Evolutionary conservation across 208 protist species (phyloP), one percentile per base, ranked within the genome.

Genomic region (Hexamita inflata): DNA sequence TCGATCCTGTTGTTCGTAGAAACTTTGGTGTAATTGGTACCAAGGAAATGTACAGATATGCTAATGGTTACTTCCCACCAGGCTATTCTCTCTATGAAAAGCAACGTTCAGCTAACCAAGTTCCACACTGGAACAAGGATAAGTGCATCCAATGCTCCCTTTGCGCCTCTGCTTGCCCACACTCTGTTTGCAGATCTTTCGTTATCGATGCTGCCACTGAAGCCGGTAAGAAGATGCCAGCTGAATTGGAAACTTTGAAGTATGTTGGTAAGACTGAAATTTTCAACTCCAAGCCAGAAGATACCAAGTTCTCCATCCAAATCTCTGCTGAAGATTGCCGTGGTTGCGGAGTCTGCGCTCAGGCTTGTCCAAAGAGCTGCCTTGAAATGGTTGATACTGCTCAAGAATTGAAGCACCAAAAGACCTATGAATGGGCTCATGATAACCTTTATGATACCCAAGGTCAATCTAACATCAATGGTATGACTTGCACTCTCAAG

Each of bases 111-210:
- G 83, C 84, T 34, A 29, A 45, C 24, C 35, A 67, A 39, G 58
- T 89, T 64, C 85, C 87, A 28, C 29, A 30, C 0, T 90, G 87
- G 84, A 73, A 86, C 29, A 53, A 70, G 39, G 73, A 86, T 58
- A 86, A 83, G 30, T 90, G 87, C 78, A 83, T 85, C 2, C 86
- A 90, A 67, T 89, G 87, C 75, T 87, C 85, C 74, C 42, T 85
- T 26, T 89, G 87, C 74, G 34, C 86, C 24, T 19, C 82, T 45
- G 70, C 83, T 26, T 89, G 87, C 75, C 84, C 87, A 26, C 87
- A 89, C 59, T 84, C 86, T 32, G 84, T 81, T 65, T 87, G 90
- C 64, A 59, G 87, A 28, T 82, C 85, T 29, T 89, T 84, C 59
- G 62, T 90, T 35, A 32, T 89, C 15, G 82, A 26, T 1, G n/a